Evolutionary conservation across 2,329 filamentous ascomycete genomes (phyloP), one percentile per base, ranked within the genome.

Genomic region (Trichoderma sp.): DNA sequence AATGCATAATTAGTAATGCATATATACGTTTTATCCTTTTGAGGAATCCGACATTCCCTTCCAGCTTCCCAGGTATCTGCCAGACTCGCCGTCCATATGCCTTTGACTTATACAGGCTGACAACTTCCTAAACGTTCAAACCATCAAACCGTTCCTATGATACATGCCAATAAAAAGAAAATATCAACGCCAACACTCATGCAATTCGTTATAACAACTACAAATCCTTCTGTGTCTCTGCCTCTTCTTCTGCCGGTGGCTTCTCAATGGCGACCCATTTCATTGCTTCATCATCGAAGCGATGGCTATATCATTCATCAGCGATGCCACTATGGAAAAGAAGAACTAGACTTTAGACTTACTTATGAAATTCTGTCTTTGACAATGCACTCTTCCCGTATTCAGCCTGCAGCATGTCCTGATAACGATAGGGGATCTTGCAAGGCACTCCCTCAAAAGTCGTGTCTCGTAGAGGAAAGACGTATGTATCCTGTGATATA

Each of bases 401-500:
- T 74, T 90, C 88, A 11, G 85, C 81, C 24, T 81, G 80, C 1
- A 91, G 79, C 59, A 90, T 82, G 58, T 87, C 85, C 70, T 85
- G 83, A 74, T 89, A 90, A 8, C 82, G 79, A 73, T 84, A 89
- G 0, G 91, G 91, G 28, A 93, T 89, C 78, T 89, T 89, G 56
- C 86, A 90, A 0, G 84, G 81, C 0, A 89, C 84, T 0, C 88
- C 89, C 74, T 93, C 91, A 68, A 91, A 93, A 1, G 82, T 84
- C 1, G 88, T 91, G 70, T 88, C 85, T n/a, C 89, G 83, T 74
- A 94, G 80, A 0, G 91, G 91, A 74, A 89, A 92, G 13, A 94
- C 81, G 66, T 91, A 84, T 0, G 82, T 84, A 68, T 86, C 84
- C 81, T 85, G 52, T 4, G 1, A 52, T n/a, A 8, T 21, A 39